Evolutionary conservation across 352 stramenopile genomes (phyloP), one percentile per base, ranked within the genome.

Genomic region (Globisporangium iwayamae): DNA sequence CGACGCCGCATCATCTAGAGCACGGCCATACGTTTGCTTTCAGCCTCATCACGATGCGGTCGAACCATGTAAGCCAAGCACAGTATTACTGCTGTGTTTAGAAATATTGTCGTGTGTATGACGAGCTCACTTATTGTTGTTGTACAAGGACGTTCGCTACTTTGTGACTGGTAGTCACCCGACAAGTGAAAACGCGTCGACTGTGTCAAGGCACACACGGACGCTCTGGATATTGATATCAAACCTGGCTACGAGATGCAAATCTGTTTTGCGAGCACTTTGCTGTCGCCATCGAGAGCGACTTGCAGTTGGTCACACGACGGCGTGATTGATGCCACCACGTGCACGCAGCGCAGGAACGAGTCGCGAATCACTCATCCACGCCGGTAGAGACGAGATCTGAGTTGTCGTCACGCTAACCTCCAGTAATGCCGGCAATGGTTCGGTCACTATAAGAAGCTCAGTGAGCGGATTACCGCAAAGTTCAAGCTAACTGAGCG

Each of bases 1-100:
- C 45, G 57, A 6, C 57, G 45, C 43, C 43, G 34, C 10, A 56
- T 63, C n/a, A 20, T 63, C 38, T 63, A 45, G 13, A 46, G 11
- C 16, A 14, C 2, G 39, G 13, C 11, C 9, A 43, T 8, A 43
- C 2, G 38, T 43, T 43, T 14, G 38, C n/a, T 14, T 46, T 46
- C 39, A n/a, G 39, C 39, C 9, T 18, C 39, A 46, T 46, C 13
- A 10, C 13, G 38, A 14, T 4, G 13, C 13, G 16, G 11, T n/a
- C 39, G 11, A n/a, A 46, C 11, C 39, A 46, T 46, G 39, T 18
- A 46, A 46, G 39, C 4, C 39, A 46, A n/a, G 18, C 16, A n/a
- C 11, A 16, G 13, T 46, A 7, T 46, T 46, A 8, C 32, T 36
- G 3, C 32, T 36, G 32, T 36, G 32, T 1, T 9, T 36, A 36